A percentile compares a stretch with the other conserved stretches of the same genome.
These are phyloP conservation scores for Hirsutella minnesotensis DNA, from an alignment of 2,329 filamentous ascomycete genomes.

Conservation along the genomic window DNA sequence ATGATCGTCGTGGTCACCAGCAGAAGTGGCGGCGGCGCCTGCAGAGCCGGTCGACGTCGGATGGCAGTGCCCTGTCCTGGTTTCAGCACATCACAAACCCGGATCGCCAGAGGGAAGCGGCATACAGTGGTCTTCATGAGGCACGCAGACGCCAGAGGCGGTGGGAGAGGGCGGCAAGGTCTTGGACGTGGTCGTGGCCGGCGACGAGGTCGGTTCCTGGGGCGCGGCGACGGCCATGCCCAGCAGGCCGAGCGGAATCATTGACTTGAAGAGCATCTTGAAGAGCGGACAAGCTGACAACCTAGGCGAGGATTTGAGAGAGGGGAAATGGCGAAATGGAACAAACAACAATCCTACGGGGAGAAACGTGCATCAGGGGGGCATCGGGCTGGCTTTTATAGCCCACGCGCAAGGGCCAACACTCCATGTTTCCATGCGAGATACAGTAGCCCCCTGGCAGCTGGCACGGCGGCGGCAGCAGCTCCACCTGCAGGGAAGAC, in stretches of 20 bases:
- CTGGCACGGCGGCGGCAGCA: too few relatives aligned
- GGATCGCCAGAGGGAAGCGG: neutral
- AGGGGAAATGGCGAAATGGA: neutral
- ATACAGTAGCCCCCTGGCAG: too few relatives aligned
- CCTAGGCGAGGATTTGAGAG: neutral
- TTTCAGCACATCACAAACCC: neutral
- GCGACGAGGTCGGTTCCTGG: neutral
- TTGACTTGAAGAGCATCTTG: conserved; percentile 6
- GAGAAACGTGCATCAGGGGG: too few relatives aligned
- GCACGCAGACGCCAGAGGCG: conserved; percentile 6
- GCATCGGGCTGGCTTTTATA: too few relatives aligned
- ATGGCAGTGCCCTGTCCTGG: conserved; percentile 7
- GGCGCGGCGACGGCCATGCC: conserved; percentile 4
- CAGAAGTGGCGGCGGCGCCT: neutral
- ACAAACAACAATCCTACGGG: neutral
- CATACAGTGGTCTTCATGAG: conserved; percentile 8
- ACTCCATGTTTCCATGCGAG: too few relatives aligned
- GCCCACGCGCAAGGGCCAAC: too few relatives aligned
- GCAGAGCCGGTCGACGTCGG: neutral
- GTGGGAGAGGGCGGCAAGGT: conserved; percentile 10
- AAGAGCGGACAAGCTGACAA: neutral
- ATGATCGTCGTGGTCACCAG: neutral
- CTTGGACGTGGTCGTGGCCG: neutral
- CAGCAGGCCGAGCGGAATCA: conserved; percentile 6
- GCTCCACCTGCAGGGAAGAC: too few relatives aligned